Conservation (phyloP, 2,329 filamentous ascomycete genomes). For the Epichloe gansuensis region DNA sequence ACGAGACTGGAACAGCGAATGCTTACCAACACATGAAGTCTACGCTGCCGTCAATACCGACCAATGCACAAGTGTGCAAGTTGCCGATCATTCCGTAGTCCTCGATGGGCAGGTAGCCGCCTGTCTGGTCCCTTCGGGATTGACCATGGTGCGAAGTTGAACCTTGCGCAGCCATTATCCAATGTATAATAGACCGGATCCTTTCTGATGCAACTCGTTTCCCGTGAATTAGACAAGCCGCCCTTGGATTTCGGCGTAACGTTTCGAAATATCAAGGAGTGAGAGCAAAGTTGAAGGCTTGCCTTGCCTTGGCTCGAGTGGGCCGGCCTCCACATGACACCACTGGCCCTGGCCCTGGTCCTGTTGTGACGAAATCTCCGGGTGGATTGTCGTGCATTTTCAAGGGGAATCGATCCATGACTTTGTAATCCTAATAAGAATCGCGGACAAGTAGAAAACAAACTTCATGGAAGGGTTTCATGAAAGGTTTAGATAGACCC, state of each 20-base stretch:
- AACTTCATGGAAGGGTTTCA: too few species aligned
- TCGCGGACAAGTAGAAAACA: too few species aligned
- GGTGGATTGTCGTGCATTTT: too few species aligned
- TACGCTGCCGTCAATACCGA: slow-evolving; percentile 59
- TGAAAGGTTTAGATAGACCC: too few species aligned
- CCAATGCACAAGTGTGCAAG: slow-evolving; percentile 65
- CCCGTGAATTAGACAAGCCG: neutral
- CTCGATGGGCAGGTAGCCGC: slow-evolving; percentile 51
- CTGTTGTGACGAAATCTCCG: neutral
- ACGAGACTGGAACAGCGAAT: neutral
- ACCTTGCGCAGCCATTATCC: slow-evolving; percentile 20
- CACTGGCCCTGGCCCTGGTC: neutral
- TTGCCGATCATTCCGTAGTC: slow-evolving; percentile 73
- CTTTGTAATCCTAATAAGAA: too few species aligned
- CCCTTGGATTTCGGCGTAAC: neutral
- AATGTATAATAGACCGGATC: neutral
- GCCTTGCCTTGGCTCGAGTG: too few species aligned
- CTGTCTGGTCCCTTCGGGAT: slow-evolving; percentile 22
- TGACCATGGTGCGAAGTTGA: slow-evolving; percentile 19
- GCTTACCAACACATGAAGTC: slow-evolving; percentile 66
- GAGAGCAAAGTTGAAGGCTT: neutral
- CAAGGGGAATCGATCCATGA: too few species aligned
- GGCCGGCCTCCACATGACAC: neutral
- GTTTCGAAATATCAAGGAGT: neutral
- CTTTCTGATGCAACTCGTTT: too few species aligned